A percentile compares a stretch with the other conserved stretches of the same genome.
These are phyloP conservation scores for Angomonas deanei DNA, from an alignment of 208 protist genomes.

Conservation along the genomic window DNA sequence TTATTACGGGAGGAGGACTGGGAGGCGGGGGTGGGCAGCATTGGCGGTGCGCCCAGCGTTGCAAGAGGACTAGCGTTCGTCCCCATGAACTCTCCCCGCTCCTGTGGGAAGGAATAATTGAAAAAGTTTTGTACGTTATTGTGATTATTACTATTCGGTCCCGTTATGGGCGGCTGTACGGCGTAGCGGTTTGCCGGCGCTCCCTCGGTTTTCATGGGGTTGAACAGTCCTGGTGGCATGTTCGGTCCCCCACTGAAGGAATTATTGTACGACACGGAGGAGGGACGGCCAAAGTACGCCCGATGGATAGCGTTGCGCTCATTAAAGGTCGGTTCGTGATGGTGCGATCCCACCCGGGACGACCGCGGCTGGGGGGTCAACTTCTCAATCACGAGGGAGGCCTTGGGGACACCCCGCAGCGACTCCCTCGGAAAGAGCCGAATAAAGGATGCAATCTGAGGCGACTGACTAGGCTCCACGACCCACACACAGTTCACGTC, in stretches of 20 bases:
- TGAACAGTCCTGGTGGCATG: too few species aligned
- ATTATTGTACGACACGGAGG: too few species aligned
- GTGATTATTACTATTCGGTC: not conserved
- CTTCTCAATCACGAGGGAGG: constrained; percentile 68
- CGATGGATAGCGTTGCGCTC: not conserved
- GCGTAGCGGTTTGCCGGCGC: too few species aligned
- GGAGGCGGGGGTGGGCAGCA: too few species aligned
- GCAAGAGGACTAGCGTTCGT: too few species aligned
- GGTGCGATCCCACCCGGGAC: not conserved
- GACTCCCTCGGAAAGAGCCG: constrained; percentile 51
- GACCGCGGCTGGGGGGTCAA: constrained; percentile 36
- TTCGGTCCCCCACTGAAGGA: too few species aligned
- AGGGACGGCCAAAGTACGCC: too few species aligned
- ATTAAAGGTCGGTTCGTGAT: not conserved
- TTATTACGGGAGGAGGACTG: too few species aligned
- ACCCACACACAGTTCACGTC: constrained; percentile 77
- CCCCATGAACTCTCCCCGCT: too few species aligned
- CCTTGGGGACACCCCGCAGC: constrained; percentile 71
- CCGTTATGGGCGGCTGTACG: not conserved
- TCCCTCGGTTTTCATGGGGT: too few species aligned
- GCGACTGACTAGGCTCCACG: constrained; percentile 28
- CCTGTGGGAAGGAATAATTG: too few species aligned
- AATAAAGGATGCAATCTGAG: constrained; percentile 40
- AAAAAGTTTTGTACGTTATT: not conserved
- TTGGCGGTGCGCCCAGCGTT: too few species aligned